A percentile compares a stretch with the other conserved stretches of the same genome.
Evolutionary conservation across 208 protist species (phyloP).

Genomic region (Trypanosoma avium): DNA sequence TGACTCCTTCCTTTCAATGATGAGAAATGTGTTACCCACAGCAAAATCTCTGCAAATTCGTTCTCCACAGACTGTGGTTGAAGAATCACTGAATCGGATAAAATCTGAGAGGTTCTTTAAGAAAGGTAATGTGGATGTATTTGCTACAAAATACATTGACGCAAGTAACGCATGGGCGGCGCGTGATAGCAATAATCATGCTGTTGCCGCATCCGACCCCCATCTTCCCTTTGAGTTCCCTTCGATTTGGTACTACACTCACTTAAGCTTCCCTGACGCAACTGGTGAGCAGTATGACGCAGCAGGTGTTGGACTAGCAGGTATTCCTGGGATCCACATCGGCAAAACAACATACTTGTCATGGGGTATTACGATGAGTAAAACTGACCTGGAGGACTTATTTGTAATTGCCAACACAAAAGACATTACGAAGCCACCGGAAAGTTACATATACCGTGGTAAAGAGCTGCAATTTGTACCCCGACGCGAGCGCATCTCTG

Average conservation of each 20-base stretch:
- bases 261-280: slow-evolving; percentile 44
- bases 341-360: slow-evolving; percentile 49
- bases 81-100: slow-evolving; percentile 18
- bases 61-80: slow-evolving; percentile 14
- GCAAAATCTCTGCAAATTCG: too few species aligned
- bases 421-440: slow-evolving; percentile 23
- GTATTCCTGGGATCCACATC: slow-evolving; percentile 58
- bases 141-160: slow-evolving; percentile 40
- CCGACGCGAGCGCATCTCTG: slow-evolving; percentile 46
- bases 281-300: slow-evolving; percentile 37
- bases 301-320: slow-evolving; percentile 42
- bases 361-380: slow-evolving; percentile 72
- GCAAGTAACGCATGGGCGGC: slow-evolving; percentile 62
- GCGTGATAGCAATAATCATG: slow-evolving; percentile 32
- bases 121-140: slow-evolving; percentile 24
- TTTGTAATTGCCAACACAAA: slow-evolving; percentile 44
- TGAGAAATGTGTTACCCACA: too few species aligned
- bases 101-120: slow-evolving; percentile 15
- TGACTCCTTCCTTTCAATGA: too few species aligned
- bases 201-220: slow-evolving; percentile 55
- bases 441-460: slow-evolving; percentile 48
- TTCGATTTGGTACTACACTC: slow-evolving; percentile 59
- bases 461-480: slow-evolving; percentile 28
- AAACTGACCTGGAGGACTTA: slow-evolving; percentile 63
- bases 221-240: slow-evolving; percentile 59